Evolutionary conservation across 1,139 yeast species (phyloP).

Genomic region (Candida tropicalis): DNA sequence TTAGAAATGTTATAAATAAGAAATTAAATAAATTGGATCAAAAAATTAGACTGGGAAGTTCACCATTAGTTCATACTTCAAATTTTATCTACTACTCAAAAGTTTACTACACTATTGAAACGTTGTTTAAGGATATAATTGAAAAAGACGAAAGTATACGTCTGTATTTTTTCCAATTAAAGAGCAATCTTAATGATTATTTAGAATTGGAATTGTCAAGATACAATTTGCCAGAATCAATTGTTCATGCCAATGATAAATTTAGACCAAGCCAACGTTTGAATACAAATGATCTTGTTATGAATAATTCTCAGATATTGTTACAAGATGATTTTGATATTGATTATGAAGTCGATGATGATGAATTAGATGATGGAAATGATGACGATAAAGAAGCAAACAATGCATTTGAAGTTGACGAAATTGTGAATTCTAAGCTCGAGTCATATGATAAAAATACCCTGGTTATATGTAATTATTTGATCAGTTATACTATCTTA

Average conservation of each 20-base stretch:
- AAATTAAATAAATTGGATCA: constrained; percentile 25
- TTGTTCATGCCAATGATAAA: constrained; percentile 17
- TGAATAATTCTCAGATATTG: constrained; percentile 6
- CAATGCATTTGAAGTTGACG: constrained; percentile 13
- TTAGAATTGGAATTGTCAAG: constrained; percentile 31
- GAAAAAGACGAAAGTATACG: constrained; percentile 19
- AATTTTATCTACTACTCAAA: constrained; percentile 37
- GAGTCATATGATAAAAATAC: constrained; percentile 24
- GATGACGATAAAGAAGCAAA: constrained; percentile 21
- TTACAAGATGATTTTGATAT: constrained; percentile 17
- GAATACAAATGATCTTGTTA: constrained; percentile 13
- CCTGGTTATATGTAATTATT: constrained; percentile 37
- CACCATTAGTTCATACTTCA: constrained; percentile 28
- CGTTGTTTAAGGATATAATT: constrained; percentile 26
- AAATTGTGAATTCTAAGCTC: constrained; percentile 10
- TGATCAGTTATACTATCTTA: constrained; percentile 36
- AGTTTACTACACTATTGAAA: constrained; percentile 35
- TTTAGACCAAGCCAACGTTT: constrained; percentile 21
- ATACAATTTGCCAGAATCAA: constrained; percentile 20
- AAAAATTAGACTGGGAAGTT: constrained; percentile 11
- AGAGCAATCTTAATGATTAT: constrained; percentile 24
- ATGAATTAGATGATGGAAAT: constrained; percentile 20
- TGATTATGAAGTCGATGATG: constrained; percentile 16
- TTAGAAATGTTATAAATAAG: constrained; percentile 33
- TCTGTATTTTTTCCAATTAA: constrained; percentile 25